Percentiles rank a stretch among this genome's conserved stretches.
phyloP scores from a whole-genome alignment of 495 filamentous ascomycete species.

The Xylaria acuta region DNA sequence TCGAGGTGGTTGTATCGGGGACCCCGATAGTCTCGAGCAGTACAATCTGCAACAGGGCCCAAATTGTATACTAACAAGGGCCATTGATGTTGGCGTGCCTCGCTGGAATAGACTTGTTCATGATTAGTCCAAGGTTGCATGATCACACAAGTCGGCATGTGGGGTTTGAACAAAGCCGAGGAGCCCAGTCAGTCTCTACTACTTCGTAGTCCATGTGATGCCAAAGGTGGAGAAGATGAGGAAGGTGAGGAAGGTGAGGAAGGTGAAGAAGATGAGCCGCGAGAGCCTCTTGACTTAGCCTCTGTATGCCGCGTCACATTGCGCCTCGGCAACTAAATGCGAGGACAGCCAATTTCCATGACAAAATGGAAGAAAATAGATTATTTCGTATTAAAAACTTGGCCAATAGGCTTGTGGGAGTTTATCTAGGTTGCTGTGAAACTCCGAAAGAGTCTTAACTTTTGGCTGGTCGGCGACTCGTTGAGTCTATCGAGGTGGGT shows the following conservation, averaged over 20 bases:
- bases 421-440: neutral
- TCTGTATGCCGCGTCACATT: neutral
- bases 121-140: constrained; percentile 4
- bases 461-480: constrained; percentile 6
- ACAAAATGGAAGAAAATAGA: neutral
- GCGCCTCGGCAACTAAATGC: neutral
- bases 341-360: neutral
- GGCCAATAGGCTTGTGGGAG: neutral
- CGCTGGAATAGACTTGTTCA: neutral
- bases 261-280: neutral
- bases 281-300: neutral
- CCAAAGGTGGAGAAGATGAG: constrained; percentile 2
- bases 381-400: neutral
- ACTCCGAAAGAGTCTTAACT: neutral
- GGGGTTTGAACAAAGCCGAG: neutral
- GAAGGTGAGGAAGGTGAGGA: neutral
- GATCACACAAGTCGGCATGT: neutral
- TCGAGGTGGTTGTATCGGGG: neutral
- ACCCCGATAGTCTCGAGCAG: neutral
- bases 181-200: neutral
- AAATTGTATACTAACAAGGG: neutral
- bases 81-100: neutral
- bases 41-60: constrained; percentile 15
- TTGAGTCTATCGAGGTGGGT: neutral
- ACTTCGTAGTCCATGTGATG: constrained; percentile 3